phyloP scores from a whole-genome alignment of 257 asterid species.

The Apocynum venetum region DNA sequence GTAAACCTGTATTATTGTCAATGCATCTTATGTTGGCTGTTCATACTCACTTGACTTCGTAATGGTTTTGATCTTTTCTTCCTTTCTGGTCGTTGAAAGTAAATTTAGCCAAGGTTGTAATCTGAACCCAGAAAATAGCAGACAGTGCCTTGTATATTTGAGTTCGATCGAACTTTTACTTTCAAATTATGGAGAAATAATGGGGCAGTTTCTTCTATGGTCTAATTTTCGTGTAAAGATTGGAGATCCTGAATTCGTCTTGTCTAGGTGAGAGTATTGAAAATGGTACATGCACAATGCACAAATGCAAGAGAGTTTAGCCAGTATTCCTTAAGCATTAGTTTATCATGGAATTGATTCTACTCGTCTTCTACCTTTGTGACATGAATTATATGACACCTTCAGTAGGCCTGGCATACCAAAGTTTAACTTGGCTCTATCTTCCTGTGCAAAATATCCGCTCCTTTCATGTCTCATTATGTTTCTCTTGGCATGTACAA shows the following conservation, averaged over 20 bases:
- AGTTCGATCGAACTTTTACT: not conserved
- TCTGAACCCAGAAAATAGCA: not conserved
- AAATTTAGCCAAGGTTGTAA: not conserved
- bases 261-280: not conserved
- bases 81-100: not conserved
- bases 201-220: slow-evolving; percentile 2
- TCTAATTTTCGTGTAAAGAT: not conserved
- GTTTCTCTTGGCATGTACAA: not conserved
- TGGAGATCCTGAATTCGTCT: not conserved
- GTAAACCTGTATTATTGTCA: not conserved
- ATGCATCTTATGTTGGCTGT: slow-evolving; percentile 1
- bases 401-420: not conserved
- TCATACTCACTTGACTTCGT: not conserved
- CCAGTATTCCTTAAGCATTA: not conserved
- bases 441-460: not conserved
- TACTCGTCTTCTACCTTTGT: not conserved
- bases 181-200: not conserved
- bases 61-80: not conserved
- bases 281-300: not conserved
- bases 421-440: not conserved
- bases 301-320: not conserved
- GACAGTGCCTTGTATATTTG: not conserved
- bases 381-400: not conserved
- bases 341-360: not conserved
- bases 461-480: not conserved